Evolutionary conservation across 1,284 basidiomycete genomes (phyloP), one percentile per base, ranked within the genome.

Genomic region (Boletus semigastroideus): DNA sequence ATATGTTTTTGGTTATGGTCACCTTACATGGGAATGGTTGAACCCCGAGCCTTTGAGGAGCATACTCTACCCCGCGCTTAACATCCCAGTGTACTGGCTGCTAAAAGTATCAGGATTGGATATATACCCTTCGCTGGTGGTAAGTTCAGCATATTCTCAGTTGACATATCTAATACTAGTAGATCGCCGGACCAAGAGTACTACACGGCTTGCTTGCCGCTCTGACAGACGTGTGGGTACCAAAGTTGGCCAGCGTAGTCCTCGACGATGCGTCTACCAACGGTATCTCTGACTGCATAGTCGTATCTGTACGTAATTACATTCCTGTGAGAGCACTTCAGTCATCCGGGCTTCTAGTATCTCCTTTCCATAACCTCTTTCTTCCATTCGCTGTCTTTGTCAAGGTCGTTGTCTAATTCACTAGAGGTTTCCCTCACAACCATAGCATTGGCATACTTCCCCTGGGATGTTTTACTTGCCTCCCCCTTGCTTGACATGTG

Each of bases 11-110:
- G 94, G 94, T 30, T 94, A 92, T 70, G 97, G 94, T 1, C 83
- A 88, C 63, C 76, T 92, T 36, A 98, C 94, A 27, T 99, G 97
- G 97, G 97, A 99, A 75, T 99, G 97, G 97, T 72, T 82, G 20
- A 75, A 82, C 51, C 70, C 79, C 6, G 70, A 71, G n/a, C 84
- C 87, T 10, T 83, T 90, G 60, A 78, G 87, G 52, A 88, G 86
- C 64, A 79, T 90, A 52, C 49, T 87, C 47, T 92, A 89, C 63
- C 88, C 90, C 13, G 76, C 78, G 10, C 59, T 96, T 39, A 97
- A 94, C 65, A 78, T 90, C 12, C 88, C 87, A 0, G 67, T 89
- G 6, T 98, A 92, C 65, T 86, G 82, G 79, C 16, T 85, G 0
- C 65, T 98, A 43, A 84, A 86, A 57, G 51, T 70, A 3, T 68